Evolutionary conservation across 129 eudicot species (phyloP).

Genomic region (Lonicera japonica): DNA sequence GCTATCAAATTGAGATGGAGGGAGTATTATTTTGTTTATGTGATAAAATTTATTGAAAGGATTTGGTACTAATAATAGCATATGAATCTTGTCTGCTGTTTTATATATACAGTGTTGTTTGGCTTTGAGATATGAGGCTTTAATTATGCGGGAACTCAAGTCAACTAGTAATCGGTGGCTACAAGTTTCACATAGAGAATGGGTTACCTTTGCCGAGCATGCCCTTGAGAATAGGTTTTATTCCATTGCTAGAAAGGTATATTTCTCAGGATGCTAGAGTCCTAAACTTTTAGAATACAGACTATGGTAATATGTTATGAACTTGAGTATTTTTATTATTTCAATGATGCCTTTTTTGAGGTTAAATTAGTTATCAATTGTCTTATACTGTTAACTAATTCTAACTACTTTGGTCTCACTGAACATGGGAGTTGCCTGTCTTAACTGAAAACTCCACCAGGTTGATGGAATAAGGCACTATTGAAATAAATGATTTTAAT

Average conservation of each 20-base stretch:
- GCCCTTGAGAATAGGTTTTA: constrained; percentile 52
- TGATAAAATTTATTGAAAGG: neutral
- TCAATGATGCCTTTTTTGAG: neutral
- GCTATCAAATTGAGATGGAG: neutral
- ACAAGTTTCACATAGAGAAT: constrained; percentile 49
- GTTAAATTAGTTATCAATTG: neutral
- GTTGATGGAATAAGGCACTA: neutral
- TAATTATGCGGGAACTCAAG: constrained; percentile 53
- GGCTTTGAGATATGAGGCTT: constrained; percentile 87
- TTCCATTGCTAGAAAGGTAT: constrained; percentile 65
- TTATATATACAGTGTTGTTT: constrained; percentile 52
- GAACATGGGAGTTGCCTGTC: neutral
- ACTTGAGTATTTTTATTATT: neutral
- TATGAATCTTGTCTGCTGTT: neutral
- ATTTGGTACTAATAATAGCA: neutral
- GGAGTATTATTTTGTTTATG: neutral
- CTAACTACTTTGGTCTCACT: constrained; percentile 3
- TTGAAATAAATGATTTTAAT: no score
- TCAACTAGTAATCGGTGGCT: constrained; percentile 39
- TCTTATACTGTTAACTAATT: neutral
- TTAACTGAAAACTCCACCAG: constrained; percentile 5
- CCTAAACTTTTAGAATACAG: neutral
- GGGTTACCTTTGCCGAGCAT: constrained; percentile 79
- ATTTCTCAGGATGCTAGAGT: neutral
- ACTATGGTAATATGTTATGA: constrained; percentile 7